Evolutionary conservation across 2,329 filamentous ascomycete species (phyloP), one percentile per base, ranked within the genome.

Genomic region (Curvularia sp.): DNA sequence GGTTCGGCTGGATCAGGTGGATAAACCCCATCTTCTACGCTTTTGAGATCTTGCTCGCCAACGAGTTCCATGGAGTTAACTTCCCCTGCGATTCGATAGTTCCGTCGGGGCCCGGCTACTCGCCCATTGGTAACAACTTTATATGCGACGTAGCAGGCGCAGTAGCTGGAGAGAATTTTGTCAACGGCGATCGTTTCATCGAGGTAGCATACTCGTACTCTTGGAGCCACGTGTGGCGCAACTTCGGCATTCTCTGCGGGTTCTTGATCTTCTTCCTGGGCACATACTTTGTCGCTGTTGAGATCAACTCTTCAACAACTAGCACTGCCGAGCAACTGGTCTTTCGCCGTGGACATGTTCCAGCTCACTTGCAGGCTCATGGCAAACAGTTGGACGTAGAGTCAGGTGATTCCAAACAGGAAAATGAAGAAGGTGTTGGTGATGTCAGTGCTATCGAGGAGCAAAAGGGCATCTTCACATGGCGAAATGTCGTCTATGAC

Each of bases 11-110:
- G 74, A 73, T 68, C 27, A 53, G 89, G 73, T 95, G 91, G 68
- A 71, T 75, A 48, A 88, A 95, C 59, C 91, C 91, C 0, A 82
- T 96, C 2, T 87, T 86, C 3, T 96, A 95, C 66, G 87, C 87
- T 0, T 96, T 95, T 70, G 92, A 96, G 74, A 83, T 87, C 0
- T 80, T 96, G 15, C 87, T 93, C 79, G 85, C 90, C 57, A 96
- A 96, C 75, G 92, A 97, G 74, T 74, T 77, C 63, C 5, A 76
- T 38, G 72, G 72, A 9, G 71, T 71, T 18, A 39, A 71, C 18
- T 75, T 71, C 21, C 57, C 71, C 3, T 77, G 80, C 62, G 74
- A 76, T 5, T 39, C 64, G 2, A 73, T 79, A 54, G 67, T 81
- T 15, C 79, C 80, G 1, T 49, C 67, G 18, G 79, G 79, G 43